These are phyloP conservation scores for Gremmenia infestans DNA, from an alignment of 2,329 filamentous ascomycete genomes.

Conservation along the genomic window DNA sequence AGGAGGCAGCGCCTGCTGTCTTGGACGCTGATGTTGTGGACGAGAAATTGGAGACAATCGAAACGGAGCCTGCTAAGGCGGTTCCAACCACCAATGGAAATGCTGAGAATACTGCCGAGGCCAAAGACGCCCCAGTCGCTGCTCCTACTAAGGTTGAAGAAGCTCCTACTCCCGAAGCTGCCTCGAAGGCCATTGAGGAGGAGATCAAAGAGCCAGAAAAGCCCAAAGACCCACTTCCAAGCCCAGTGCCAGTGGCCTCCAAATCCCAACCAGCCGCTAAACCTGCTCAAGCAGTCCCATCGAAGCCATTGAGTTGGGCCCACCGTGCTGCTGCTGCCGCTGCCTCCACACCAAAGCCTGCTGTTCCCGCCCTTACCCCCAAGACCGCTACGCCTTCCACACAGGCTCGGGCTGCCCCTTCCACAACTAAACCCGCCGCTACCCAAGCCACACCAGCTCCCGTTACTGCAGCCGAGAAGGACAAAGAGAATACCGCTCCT, in stretches of 20 bases:
- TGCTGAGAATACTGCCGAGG: constrained; percentile 29
- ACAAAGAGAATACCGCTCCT: constrained; percentile 31
- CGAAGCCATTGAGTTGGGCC: constrained; percentile 71
- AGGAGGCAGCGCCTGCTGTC: constrained; percentile 30
- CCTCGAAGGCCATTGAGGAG: constrained; percentile 50
- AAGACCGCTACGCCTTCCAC: constrained; percentile 54
- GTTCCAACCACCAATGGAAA: constrained; percentile 41
- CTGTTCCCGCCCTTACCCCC: constrained; percentile 41
- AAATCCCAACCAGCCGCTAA: constrained; percentile 27
- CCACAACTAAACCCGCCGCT: constrained; percentile 34
- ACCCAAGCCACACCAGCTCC: constrained; percentile 43
- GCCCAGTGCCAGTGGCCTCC: constrained; percentile 48
- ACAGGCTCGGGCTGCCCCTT: constrained; percentile 49
- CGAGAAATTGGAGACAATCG: constrained; percentile 63
- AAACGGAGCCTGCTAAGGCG: constrained; percentile 34
- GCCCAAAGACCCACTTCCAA: constrained; percentile 58
- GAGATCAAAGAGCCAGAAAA: constrained; percentile 55
- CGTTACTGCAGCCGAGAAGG: constrained; percentile 29
- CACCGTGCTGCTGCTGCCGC: constrained; percentile 57
- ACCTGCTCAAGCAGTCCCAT: constrained; percentile 47
- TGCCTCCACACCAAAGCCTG: constrained; percentile 48
- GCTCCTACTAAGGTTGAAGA: constrained; percentile 30
- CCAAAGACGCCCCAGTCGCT: constrained; percentile 30
- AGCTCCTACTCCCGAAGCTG: constrained; percentile 41
- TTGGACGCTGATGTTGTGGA: constrained; percentile 55